phyloP scores from a whole-genome alignment of 2,329 filamentous ascomycete genomes.

The Endothia cerciana region DNA sequence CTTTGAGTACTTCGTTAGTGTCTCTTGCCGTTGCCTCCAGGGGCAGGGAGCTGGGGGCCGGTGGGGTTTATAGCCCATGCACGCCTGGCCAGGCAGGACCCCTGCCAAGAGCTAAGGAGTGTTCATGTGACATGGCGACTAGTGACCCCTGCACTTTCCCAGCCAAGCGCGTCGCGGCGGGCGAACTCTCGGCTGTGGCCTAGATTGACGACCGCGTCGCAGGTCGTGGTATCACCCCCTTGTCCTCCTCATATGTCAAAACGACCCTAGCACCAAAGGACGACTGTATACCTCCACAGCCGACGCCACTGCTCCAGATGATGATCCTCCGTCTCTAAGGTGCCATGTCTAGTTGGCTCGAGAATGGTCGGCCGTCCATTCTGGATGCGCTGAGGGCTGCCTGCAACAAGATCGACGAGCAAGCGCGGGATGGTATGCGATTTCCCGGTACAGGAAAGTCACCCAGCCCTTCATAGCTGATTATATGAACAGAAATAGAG shows the following conservation, averaged over 20 bases:
- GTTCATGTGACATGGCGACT: constrained; percentile 4
- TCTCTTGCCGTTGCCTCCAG: neutral
- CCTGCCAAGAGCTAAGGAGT: neutral
- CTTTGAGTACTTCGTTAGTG: neutral
- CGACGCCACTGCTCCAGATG: neutral
- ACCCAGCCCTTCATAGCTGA: constrained; percentile 6
- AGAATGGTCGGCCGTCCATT: constrained; percentile 44
- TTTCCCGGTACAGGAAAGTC: too few species aligned
- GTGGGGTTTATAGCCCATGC: too few species aligned
- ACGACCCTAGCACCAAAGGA: neutral
- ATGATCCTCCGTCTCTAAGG: neutral
- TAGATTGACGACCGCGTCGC: constrained; percentile 4
- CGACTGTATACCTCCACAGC: neutral
- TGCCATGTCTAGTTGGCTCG: constrained; percentile 46
- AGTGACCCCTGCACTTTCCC: neutral
- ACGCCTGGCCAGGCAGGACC: neutral
- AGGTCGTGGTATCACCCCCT: neutral
- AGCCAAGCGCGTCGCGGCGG: neutral
- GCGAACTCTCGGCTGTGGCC: neutral
- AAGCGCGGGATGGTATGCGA: constrained; percentile 40
- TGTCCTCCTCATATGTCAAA: neutral
- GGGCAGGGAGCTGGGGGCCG: neutral
- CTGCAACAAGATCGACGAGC: constrained; percentile 46
- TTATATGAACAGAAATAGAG: constrained; percentile 33
- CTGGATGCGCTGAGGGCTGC: constrained; percentile 45